A percentile compares a stretch with the other conserved stretches of the same genome.
These are phyloP conservation scores for Apiospora kogelbergensis DNA, from an alignment of 2,329 filamentous ascomycete genomes.

Conservation along the genomic window DNA sequence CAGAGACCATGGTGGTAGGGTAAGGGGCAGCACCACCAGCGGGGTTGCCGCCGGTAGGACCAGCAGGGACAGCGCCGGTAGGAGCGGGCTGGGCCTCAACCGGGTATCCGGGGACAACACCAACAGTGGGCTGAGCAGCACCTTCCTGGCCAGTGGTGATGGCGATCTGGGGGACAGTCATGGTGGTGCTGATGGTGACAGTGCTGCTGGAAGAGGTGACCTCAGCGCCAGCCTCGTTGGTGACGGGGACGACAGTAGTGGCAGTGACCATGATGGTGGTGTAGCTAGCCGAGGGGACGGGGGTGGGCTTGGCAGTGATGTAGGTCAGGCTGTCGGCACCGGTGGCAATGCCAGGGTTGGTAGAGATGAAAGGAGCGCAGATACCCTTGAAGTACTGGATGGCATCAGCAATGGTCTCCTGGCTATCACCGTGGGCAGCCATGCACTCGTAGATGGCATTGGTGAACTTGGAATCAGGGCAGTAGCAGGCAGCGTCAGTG, in stretches of 20 bases:
- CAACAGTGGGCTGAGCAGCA: constrained; percentile 37
- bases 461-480: constrained; percentile 75
- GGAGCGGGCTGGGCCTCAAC: constrained; percentile 23
- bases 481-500: constrained; percentile 83
- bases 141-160: constrained; percentile 41
- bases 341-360: constrained; percentile 85
- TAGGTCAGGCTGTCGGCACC: constrained; percentile 65
- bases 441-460: constrained; percentile 80
- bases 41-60: constrained; percentile 25
- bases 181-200: constrained; percentile 43
- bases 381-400: constrained; percentile 88
- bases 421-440: constrained; percentile 68
- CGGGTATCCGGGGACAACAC: constrained; percentile 24
- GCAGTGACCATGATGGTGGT: constrained; percentile 50
- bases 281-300: constrained; percentile 38
- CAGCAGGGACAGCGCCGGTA: constrained; percentile 33
- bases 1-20: constrained; percentile 34
- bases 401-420: constrained; percentile 67
- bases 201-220: constrained; percentile 53
- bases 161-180: constrained; percentile 41
- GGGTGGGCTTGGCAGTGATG: constrained; percentile 51
- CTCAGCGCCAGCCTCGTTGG: constrained; percentile 43
- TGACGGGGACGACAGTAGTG: constrained; percentile 53
- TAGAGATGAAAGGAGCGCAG: constrained; percentile 71
- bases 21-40: constrained; percentile 26